A percentile compares a stretch with the other conserved stretches of the same genome.
Evolutionary conservation across 768 basidiomycete species (phyloP).

Genomic region (Gymnopilus junonius): DNA sequence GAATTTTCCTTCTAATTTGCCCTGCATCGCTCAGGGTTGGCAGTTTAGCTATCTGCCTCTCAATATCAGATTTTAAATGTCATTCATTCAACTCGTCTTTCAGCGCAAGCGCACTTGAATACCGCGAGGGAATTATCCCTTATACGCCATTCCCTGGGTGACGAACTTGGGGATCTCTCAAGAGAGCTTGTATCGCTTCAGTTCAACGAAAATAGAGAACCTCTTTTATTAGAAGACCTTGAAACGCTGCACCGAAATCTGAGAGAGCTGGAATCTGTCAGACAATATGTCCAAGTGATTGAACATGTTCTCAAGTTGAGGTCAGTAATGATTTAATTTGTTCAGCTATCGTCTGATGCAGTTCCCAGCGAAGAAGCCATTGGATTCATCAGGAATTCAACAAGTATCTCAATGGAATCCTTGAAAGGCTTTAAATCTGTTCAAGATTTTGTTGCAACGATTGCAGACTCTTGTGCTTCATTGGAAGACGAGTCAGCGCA

Average conservation of each 20-base stretch:
- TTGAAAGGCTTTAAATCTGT: slow-evolving; percentile 64
- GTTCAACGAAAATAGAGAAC: slow-evolving; percentile 47
- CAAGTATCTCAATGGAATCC: slow-evolving; percentile 46
- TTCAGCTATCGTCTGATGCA: slow-evolving; percentile 8
- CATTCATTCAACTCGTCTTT: slow-evolving; percentile 50
- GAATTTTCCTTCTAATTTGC: slow-evolving; percentile 6
- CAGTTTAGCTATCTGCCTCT: slow-evolving; percentile 65
- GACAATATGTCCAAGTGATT: slow-evolving; percentile 76
- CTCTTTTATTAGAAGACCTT: slow-evolving; percentile 83
- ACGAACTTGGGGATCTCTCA: slow-evolving; percentile 74
- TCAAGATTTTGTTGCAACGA: slow-evolving; percentile 60
- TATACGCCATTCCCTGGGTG: slow-evolving; percentile 78
- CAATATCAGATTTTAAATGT: slow-evolving; percentile 48
- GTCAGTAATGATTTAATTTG: slow-evolving; percentile 43
- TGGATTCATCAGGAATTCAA: slow-evolving; percentile 49
- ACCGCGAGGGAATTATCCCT: slow-evolving; percentile 77
- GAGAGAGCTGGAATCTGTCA: slow-evolving; percentile 77
- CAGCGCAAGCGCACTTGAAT: slow-evolving; percentile 53
- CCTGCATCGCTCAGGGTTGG: slow-evolving; percentile 39
- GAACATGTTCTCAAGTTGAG: slow-evolving; percentile 73
- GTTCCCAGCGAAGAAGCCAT: slow-evolving; percentile 66
- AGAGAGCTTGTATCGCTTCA: slow-evolving; percentile 64
- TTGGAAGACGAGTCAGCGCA: slow-evolving; percentile 52
- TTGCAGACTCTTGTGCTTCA: slow-evolving; percentile 45
- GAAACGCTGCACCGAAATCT: slow-evolving; percentile 79